These are phyloP conservation scores for Hericium coralloides DNA, from an alignment of 768 basidiomycete species.

Conservation along the genomic window DNA sequence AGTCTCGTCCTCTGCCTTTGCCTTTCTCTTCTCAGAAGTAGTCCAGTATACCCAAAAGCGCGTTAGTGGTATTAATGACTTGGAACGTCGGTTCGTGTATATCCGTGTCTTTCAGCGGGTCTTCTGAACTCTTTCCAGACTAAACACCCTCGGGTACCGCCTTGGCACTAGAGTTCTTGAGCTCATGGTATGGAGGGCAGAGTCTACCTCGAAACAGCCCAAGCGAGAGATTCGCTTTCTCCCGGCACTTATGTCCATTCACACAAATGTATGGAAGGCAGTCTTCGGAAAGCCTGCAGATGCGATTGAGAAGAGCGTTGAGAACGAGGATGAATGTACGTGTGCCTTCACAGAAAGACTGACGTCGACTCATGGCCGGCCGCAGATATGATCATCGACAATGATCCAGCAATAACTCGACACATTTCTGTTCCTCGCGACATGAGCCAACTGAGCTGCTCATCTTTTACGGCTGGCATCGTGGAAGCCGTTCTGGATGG, in stretches of 20 bases:
- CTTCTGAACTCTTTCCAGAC: constrained; percentile 32
- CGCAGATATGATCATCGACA: constrained; percentile 96
- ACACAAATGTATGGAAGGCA: constrained; percentile 91
- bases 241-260: constrained; percentile 87
- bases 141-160: constrained; percentile 90
- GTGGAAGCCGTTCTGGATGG: constrained; percentile 97
- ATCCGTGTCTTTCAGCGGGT: not conserved
- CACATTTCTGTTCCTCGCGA: constrained; percentile 92
- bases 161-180: constrained; percentile 84
- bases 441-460: constrained; percentile 89
- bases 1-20: constrained; percentile 73
- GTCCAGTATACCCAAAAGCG: constrained; percentile 96
- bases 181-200: constrained; percentile 73
- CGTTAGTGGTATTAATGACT: constrained; percentile 89
- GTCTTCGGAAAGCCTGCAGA: constrained; percentile 93
- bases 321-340: constrained; percentile 93
- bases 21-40: constrained; percentile 88
- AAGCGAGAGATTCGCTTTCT: constrained; percentile 89
- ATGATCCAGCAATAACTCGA: constrained; percentile 87
- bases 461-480: constrained; percentile 95
- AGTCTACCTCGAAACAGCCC: constrained; percentile 76
- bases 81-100: constrained; percentile 75
- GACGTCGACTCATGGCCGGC: constrained; percentile 3
- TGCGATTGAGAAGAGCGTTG: constrained; percentile 91
- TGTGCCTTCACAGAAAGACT: constrained; percentile 7